Evolutionary conservation across 2,329 filamentous ascomycete genomes (phyloP).

Genomic region (Fusarium sp.): DNA sequence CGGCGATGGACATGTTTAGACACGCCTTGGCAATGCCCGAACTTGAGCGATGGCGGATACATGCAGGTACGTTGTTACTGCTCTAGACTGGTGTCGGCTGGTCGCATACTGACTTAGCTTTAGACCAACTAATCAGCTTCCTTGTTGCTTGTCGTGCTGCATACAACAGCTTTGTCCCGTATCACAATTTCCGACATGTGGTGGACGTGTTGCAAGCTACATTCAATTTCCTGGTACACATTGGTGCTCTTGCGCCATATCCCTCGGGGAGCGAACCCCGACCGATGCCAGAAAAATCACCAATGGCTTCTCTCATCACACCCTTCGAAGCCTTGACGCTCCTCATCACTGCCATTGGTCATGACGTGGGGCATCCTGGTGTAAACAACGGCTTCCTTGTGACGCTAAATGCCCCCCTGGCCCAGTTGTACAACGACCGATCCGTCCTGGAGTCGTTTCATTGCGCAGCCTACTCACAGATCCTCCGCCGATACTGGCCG

Average conservation of each 20-base stretch:
- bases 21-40: constrained; percentile 87
- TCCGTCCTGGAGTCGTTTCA: constrained; percentile 98
- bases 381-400: constrained; percentile 98
- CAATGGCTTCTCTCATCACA: constrained; percentile 79
- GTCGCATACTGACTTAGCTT: constrained; percentile 53
- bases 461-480: constrained; percentile 96
- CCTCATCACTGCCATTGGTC: constrained; percentile 94
- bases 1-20: constrained; percentile 86
- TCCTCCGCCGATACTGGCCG: constrained; percentile 92
- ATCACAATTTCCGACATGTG: constrained; percentile 98
- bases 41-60: constrained; percentile 81
- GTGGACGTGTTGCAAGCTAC: constrained; percentile 95
- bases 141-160: constrained; percentile 88
- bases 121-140: constrained; percentile 85
- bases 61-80: constrained; percentile 70
- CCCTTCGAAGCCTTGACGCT: constrained; percentile 91
- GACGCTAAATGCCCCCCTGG: constrained; percentile 89
- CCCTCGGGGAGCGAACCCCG: constrained; percentile 53
- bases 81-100: constrained; percentile 12
- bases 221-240: constrained; percentile 86
- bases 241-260: constrained; percentile 80
- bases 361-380: constrained; percentile 96
- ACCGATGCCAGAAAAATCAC: constrained; percentile 60
- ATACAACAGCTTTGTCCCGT: constrained; percentile 97
- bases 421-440: constrained; percentile 95